Percentiles rank a stretch among this genome's conserved stretches.
Evolutionary conservation across 2,329 filamentous ascomycete species (phyloP).

Genomic region (Setomelanomma holmii): DNA sequence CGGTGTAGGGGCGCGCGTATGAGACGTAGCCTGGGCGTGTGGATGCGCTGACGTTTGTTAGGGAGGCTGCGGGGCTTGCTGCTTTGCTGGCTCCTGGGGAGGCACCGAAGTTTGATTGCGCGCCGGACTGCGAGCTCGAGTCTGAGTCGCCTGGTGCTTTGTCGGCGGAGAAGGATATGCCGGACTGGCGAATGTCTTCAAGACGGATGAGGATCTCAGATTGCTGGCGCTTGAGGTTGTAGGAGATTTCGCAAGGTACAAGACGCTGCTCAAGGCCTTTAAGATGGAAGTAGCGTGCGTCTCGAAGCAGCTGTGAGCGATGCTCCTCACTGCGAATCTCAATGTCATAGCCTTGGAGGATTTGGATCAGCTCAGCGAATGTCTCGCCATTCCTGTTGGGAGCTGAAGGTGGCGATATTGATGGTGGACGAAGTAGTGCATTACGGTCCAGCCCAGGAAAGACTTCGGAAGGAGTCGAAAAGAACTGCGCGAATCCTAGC

Average conservation of each 20-base stretch:
- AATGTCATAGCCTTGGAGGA: conserved; percentile 84
- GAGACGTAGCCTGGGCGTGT: conserved; percentile 65
- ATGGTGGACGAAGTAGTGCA: conserved; percentile 82
- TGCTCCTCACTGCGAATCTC: conserved; percentile 78
- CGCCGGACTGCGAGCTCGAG: conserved; percentile 25
- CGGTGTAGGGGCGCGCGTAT: conserved; percentile 87
- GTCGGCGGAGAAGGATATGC: conserved; percentile 71
- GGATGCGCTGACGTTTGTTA: conserved; percentile 15
- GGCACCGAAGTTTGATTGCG: conserved; percentile 16
- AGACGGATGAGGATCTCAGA: conserved; percentile 81
- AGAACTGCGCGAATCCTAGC: conserved; percentile 87
- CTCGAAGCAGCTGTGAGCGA: conserved; percentile 76
- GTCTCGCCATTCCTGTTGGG: conserved; percentile 82
- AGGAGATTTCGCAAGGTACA: conserved; percentile 76
- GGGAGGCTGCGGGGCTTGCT: conserved; percentile 28
- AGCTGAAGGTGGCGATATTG: conserved; percentile 82
- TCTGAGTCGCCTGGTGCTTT: conserved; percentile 26
- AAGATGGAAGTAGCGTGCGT: conserved; percentile 92
- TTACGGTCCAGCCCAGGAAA: conserved; percentile 85
- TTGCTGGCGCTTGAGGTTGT: conserved; percentile 72
- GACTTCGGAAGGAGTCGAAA: conserved; percentile 77
- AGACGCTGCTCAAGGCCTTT: conserved; percentile 89
- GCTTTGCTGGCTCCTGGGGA: conserved; percentile 36
- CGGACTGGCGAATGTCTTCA: conserved; percentile 88
- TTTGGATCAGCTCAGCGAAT: conserved; percentile 81